Evolutionary conservation across 129 eudicot species (phyloP).

Genomic region (Rutidosis leptorrhynchoides): DNA sequence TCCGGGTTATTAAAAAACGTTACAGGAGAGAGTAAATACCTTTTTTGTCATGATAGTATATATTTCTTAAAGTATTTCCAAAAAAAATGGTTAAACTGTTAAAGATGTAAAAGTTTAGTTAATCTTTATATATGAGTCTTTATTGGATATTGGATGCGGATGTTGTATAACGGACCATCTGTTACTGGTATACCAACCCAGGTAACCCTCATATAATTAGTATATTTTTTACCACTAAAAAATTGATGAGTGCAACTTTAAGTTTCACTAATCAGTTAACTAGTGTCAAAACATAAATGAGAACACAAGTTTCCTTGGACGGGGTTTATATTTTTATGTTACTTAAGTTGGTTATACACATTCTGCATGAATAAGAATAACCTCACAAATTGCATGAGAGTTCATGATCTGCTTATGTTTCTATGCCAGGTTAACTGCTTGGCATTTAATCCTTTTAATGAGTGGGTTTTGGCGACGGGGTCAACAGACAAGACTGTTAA

Average conservation of each 20-base stretch:
- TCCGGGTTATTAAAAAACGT: no score
- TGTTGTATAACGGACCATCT: conserved; percentile 1
- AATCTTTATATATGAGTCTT: not conserved
- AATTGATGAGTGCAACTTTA: conserved; percentile 7
- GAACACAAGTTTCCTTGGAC: not conserved
- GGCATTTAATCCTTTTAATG: conserved; percentile 92
- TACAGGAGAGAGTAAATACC: not conserved
- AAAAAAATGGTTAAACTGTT: not conserved
- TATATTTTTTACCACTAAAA: not conserved
- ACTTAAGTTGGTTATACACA: not conserved
- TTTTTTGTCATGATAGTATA: not conserved
- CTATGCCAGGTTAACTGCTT: conserved; percentile 73
- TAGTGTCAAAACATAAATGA: not conserved
- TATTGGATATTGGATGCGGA: not conserved
- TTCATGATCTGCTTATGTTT: no score
- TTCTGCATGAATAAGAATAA: no score
- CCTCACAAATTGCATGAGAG: no score
- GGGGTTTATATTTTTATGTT: not conserved
- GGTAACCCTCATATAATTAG: not conserved
- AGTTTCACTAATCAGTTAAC: not conserved
- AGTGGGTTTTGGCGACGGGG: conserved; percentile 96
- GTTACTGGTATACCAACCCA: not conserved
- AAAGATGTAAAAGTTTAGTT: not conserved
- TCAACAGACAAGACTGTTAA: conserved; percentile 95
- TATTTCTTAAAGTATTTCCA: not conserved